These are phyloP conservation scores for Camellia oleifera DNA, from an alignment of 179 eudicot genomes.

Conservation along the genomic window DNA sequence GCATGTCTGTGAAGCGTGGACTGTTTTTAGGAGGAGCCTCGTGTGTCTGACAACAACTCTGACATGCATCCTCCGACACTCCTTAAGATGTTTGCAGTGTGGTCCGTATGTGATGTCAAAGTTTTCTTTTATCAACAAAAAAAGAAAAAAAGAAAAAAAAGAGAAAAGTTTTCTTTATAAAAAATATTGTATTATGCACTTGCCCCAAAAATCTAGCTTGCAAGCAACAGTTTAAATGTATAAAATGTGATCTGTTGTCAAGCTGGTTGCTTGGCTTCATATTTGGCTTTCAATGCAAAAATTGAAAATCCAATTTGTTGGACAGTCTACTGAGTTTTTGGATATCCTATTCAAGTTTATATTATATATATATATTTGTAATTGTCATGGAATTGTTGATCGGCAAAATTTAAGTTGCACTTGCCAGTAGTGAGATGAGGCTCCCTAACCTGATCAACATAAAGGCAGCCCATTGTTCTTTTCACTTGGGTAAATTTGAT, in stretches of 20 bases:
- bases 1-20: not conserved
- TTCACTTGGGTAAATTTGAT: not conserved
- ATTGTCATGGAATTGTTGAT: not conserved
- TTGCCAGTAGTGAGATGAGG: not conserved
- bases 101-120: not conserved
- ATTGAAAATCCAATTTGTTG: not conserved
- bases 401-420: conserved; percentile 1
- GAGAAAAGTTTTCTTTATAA: not conserved
- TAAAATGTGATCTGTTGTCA: not conserved
- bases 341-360: not conserved
- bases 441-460: not conserved
- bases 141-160: no score
- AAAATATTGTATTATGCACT: not conserved
- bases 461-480: not conserved
- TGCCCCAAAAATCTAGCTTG: not conserved
- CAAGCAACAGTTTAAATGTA: no score
- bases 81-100: not conserved
- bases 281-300: not conserved
- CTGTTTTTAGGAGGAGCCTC: not conserved
- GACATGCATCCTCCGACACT: not conserved
- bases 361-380: not conserved
- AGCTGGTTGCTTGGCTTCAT: not conserved
- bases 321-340: not conserved
- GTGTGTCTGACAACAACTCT: not conserved
- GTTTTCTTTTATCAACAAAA: not conserved